A percentile compares a stretch with the other conserved stretches of the same genome.
Evolutionary conservation across 805 yeast species (phyloP).

Genomic region (Barnettozyma wickerhamii): DNA sequence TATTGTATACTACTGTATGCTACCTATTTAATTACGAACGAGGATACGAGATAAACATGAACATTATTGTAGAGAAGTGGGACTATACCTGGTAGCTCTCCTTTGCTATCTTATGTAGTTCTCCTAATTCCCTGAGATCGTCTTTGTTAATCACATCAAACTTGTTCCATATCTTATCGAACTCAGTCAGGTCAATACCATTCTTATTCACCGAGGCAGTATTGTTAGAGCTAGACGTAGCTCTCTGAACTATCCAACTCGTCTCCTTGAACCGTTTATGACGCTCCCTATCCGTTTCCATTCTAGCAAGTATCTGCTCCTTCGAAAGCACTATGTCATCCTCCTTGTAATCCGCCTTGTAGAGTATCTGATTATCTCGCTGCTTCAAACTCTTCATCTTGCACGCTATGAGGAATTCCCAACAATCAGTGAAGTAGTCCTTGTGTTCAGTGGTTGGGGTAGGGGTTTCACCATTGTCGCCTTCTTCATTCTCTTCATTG

Average conservation of each 20-base stretch:
- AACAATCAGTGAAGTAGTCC: conserved; percentile 15
- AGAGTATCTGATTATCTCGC: conserved; percentile 10
- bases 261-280: conserved; percentile 81
- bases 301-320: conserved; percentile 64
- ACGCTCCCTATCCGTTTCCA: conserved; percentile 92
- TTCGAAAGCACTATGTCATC: conserved; percentile 21
- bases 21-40: not conserved
- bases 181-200: conserved; percentile 39
- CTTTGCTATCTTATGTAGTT: conserved; percentile 49
- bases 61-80: not conserved
- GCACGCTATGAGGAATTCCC: conserved; percentile 19
- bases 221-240: conserved; percentile 25
- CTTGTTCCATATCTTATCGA: conserved; percentile 41
- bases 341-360: not conserved
- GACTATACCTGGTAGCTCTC: conserved; percentile 37
- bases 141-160: conserved; percentile 35
- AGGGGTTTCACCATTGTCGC: conserved; percentile 4
- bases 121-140: conserved; percentile 49
- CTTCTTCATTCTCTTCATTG: not conserved
- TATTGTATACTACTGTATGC: not conserved
- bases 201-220: conserved; percentile 3
- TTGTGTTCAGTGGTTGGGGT: too few species aligned
- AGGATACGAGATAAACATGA: not conserved
- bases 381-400: conserved; percentile 15
- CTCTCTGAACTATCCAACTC: conserved; percentile 64